Evolutionary conservation across 2,329 filamentous ascomycete genomes (phyloP).

Genomic region (Beauveria sp.): DNA sequence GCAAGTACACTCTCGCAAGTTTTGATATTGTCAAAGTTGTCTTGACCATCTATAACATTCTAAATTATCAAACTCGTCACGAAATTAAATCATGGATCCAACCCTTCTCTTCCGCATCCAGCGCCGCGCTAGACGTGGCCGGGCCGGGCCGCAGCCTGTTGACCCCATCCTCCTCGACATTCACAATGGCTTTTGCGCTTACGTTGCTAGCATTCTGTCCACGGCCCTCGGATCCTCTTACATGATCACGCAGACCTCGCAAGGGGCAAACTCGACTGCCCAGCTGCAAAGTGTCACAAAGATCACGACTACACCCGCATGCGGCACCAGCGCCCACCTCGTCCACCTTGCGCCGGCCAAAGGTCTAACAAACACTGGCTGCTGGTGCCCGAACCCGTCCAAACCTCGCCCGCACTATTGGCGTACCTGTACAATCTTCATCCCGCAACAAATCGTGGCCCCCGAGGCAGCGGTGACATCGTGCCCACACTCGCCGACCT

Average conservation of each 20-base stretch:
- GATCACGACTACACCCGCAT: not conserved
- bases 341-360: slow-evolving; percentile 3
- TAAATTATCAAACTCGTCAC: not conserved
- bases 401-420: slow-evolving; percentile 5
- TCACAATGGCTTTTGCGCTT: slow-evolving; percentile 6
- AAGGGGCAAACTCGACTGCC: not conserved
- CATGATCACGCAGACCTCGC: not conserved
- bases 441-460: slow-evolving; percentile 3
- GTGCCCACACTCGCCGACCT: slow-evolving; percentile 1
- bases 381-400: slow-evolving; percentile 10
- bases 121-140: not conserved
- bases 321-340: not conserved
- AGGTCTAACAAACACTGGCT: slow-evolving; percentile 2
- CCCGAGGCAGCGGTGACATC: not conserved
- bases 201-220: not conserved
- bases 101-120: not conserved
- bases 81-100: not conserved
- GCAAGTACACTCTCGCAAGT: not conserved
- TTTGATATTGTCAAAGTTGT: not conserved
- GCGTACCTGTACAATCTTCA: slow-evolving; percentile 5
- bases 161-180: slow-evolving; percentile 5
- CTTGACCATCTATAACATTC: not conserved
- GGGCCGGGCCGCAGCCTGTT: not conserved
- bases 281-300: not conserved
- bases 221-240: not conserved